phyloP scores from a whole-genome alignment of 2,329 filamentous ascomycete species.

The Basipetospora chlamydospora region DNA sequence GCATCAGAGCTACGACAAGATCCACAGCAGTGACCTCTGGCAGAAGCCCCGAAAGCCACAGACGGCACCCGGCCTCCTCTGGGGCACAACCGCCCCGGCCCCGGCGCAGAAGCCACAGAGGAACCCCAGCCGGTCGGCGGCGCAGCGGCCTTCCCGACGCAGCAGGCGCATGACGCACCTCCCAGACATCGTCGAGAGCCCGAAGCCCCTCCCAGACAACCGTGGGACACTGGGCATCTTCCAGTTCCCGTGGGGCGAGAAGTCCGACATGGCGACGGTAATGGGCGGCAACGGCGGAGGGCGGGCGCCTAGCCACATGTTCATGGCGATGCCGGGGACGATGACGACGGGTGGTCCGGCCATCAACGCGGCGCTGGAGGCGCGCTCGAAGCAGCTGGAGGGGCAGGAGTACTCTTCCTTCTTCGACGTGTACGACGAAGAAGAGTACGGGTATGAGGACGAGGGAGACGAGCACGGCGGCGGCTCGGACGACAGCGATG shows the following conservation, averaged over 20 bases:
- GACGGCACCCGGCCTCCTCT: conserved; percentile 14
- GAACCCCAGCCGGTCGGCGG: conserved; percentile 26
- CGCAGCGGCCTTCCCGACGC: conserved; percentile 37
- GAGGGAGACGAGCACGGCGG: conserved; percentile 19
- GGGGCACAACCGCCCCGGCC: conserved; percentile 10
- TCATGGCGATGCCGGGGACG: conserved; percentile 35
- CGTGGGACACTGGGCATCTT: conserved; percentile 48
- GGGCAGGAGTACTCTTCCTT: conserved; percentile 31
- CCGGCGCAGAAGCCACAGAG: conserved; percentile 11
- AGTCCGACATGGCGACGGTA: conserved; percentile 38
- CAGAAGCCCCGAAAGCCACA: conserved; percentile 13
- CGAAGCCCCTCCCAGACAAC: conserved; percentile 42
- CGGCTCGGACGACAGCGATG: conserved; percentile 25
- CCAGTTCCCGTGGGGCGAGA: conserved; percentile 52
- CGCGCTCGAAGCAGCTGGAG: conserved; percentile 21
- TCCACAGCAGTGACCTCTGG: conserved; percentile 25
- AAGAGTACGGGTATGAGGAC: conserved; percentile 22
- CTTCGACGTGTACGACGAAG: conserved; percentile 46
- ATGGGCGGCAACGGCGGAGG: too few species aligned
- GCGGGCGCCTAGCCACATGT: conserved; percentile 18
- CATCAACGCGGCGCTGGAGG: conserved; percentile 16
- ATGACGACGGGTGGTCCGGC: conserved; percentile 27
- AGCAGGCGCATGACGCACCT: conserved; percentile 43
- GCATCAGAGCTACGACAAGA: conserved; percentile 15
- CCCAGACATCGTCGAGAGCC: conserved; percentile 49